Base-by-base conservation (phyloP, 2,329 filamentous ascomycete genomes). In the Tolypocladium cylindrosporum region DNA sequence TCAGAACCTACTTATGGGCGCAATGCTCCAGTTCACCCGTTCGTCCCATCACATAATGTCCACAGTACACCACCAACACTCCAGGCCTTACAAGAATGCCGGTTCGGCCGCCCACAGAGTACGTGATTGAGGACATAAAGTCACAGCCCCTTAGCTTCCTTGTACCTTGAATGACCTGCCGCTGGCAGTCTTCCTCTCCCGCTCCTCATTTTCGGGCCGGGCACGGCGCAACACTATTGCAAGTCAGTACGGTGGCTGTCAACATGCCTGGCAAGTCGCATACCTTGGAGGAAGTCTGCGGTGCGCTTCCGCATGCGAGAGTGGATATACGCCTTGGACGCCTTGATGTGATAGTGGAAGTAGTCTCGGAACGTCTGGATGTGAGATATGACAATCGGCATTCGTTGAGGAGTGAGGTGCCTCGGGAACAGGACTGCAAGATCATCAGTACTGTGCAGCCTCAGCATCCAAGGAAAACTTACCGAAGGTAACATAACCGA, bases 311-410 rank as follows among this genome's bases (percentile, higher is more conserved):
- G 87, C 94, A 99, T 99, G 69, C 95, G 86, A 40, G 92, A 95
- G 81, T 99, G 94, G 64, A 99, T 99, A 70, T 97, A 99, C 56
- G 95, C 94, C 81, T 99, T 99, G 62, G 92, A 97, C 37, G 94
- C 95, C 78, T 99, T 99, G 77, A 99, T 99, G 75, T 99, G 94
- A 74, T 99, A 99, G 75, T 99, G 94, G 81, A 99, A 99, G 76
- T 99, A 99, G 72, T 99, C 94, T 65, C 94, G 90, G 89, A 99
- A 99, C 16, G 94, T 99, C 77, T 99, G 95, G 68, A 99, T 97
- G 73, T 99, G 95, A 55, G 92, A 97, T 66, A 99, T 99, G 71
- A 95, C 92, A 64, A 97, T 92, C 60, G 90, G 88, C 77, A 95
- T 90, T 70, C 91, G 85, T 74, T 97, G 91, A 16, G 86, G 85